phyloP scores from a whole-genome alignment of 345 rosid species.

The Garcia nutans region DNA sequence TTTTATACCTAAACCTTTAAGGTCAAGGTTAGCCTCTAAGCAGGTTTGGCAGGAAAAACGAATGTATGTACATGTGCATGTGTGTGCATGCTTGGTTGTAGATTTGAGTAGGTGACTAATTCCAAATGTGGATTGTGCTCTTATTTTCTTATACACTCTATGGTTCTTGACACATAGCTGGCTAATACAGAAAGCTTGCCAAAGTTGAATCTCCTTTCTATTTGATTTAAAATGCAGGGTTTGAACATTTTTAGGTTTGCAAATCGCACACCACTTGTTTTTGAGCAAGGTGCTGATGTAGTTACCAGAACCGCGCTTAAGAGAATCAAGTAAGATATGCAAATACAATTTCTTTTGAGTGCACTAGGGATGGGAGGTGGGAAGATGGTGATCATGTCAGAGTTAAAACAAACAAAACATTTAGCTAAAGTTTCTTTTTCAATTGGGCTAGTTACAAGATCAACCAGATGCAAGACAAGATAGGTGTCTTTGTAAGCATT shows the following conservation, averaged over 20 bases:
- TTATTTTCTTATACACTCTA: background rate
- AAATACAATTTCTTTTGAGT: background rate
- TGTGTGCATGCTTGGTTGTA: background rate
- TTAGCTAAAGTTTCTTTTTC: slow-evolving; percentile 25
- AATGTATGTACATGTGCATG: background rate
- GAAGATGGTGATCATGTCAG: background rate
- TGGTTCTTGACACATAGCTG: background rate
- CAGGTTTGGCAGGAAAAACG: slow-evolving; percentile 3
- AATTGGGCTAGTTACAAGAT: slow-evolving; percentile 95
- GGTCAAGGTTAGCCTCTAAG: too few relatives aligned
- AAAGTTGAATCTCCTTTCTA: background rate
- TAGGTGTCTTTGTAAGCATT: slow-evolving; percentile 90
- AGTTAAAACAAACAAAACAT: background rate
- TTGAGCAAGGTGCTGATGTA: slow-evolving; percentile 99
- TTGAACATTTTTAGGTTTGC: slow-evolving; percentile 91
- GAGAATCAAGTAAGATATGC: slow-evolving; percentile 75
- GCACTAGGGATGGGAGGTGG: background rate
- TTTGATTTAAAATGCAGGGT: slow-evolving; percentile 49
- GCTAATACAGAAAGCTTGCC: slow-evolving; percentile 1
- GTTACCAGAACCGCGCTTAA: slow-evolving; percentile 88
- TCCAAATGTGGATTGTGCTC: background rate
- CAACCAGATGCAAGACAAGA: slow-evolving; percentile 83
- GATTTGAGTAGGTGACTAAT: background rate
- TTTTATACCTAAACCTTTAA: too few relatives aligned
- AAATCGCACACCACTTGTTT: slow-evolving; percentile 91